These are phyloP conservation scores for Stipa capillata DNA, from an alignment of 176 grass and related monocot genomes.

Conservation along the genomic window DNA sequence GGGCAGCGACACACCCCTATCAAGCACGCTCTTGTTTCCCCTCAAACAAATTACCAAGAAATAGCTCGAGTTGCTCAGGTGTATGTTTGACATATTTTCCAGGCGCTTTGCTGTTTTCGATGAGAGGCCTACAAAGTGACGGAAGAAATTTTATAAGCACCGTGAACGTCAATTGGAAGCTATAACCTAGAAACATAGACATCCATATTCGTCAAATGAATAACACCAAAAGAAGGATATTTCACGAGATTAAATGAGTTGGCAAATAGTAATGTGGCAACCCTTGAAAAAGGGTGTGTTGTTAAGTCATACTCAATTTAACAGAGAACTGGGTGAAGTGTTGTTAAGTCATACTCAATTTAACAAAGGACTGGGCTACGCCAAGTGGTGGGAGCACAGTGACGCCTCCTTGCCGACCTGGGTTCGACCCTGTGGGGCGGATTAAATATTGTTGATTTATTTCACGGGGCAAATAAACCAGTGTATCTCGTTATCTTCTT, in stretches of 20 bases:
- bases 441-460: too few species aligned
- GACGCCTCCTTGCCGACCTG: too few species aligned
- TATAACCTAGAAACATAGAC: neutral
- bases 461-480: too few species aligned
- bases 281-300: neutral
- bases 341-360: neutral
- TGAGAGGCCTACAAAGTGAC: slow-evolving; percentile 47
- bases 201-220: neutral
- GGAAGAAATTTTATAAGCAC: neutral
- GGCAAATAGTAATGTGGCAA: neutral
- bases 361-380: too few species aligned
- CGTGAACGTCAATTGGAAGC: neutral
- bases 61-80: slow-evolving; percentile 71
- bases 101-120: slow-evolving; percentile 73
- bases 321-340: neutral
- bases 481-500: too few species aligned
- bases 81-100: slow-evolving; percentile 76
- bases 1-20: neutral
- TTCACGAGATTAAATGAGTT: neutral
- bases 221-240: neutral
- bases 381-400: too few species aligned
- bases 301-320: neutral
- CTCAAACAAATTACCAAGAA: slow-evolving; percentile 81
- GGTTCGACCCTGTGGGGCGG: too few species aligned
- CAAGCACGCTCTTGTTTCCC: slow-evolving; percentile 52